Evolutionary conservation across 2,329 filamentous ascomycete genomes (phyloP).

Genomic region (Pseudopyrenochaeta lycopersici): DNA sequence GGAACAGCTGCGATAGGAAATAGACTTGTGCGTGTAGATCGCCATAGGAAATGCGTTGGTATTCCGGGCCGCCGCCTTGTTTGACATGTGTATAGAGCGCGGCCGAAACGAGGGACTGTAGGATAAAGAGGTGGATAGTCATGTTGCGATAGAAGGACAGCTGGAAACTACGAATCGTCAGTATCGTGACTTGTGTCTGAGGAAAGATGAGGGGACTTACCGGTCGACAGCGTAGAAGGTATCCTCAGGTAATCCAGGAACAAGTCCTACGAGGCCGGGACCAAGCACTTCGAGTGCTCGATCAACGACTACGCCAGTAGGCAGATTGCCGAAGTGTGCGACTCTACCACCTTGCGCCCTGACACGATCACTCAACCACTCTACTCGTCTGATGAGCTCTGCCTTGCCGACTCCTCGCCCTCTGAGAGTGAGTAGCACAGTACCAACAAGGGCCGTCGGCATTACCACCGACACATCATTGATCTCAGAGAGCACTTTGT

Average conservation of each 20-base stretch:
- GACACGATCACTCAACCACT: constrained; percentile 87
- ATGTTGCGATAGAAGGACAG: constrained; percentile 98
- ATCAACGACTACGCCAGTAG: constrained; percentile 83
- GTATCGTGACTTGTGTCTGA: background rate
- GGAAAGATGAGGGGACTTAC: constrained; percentile 19
- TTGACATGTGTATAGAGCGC: constrained; percentile 93
- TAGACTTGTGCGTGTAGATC: constrained; percentile 81
- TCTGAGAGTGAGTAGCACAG: constrained; percentile 87
- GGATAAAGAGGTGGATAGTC: constrained; percentile 98
- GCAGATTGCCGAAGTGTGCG: constrained; percentile 86
- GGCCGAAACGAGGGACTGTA: constrained; percentile 87
- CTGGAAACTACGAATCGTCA: constrained; percentile 71
- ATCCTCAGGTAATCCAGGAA: constrained; percentile 83
- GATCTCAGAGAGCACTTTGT: constrained; percentile 91
- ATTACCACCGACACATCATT: constrained; percentile 97
- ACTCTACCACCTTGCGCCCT: constrained; percentile 88
- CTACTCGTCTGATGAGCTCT: constrained; percentile 84
- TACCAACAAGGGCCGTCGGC: constrained; percentile 96
- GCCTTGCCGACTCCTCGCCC: constrained; percentile 89
- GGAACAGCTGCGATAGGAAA: constrained; percentile 90
- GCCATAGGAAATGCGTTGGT: constrained; percentile 79
- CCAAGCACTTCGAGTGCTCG: constrained; percentile 91
- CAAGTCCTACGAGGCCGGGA: constrained; percentile 82
- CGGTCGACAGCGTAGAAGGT: constrained; percentile 95
- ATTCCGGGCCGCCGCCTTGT: constrained; percentile 81